phyloP scores from a whole-genome alignment of 495 filamentous ascomycete genomes.

The Lentithecium fluviatile region DNA sequence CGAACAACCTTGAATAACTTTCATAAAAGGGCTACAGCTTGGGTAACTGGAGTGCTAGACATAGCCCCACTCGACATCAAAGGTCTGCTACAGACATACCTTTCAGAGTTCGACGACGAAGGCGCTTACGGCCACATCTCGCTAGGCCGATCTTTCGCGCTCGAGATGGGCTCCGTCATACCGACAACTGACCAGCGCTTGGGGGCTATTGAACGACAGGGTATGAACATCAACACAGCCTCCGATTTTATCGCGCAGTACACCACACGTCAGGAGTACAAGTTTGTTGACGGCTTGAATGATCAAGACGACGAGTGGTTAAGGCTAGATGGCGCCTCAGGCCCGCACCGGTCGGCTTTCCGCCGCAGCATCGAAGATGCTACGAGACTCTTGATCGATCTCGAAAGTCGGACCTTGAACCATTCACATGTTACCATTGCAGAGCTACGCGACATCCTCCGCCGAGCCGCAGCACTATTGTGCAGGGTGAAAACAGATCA shows the following conservation, averaged over 20 bases:
- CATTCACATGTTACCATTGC: slow-evolving; percentile 65
- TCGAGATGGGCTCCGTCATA: slow-evolving; percentile 86
- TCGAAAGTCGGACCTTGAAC: slow-evolving; percentile 65
- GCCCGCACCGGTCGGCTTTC: slow-evolving; percentile 9
- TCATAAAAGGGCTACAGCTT: slow-evolving; percentile 69
- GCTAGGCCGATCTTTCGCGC: slow-evolving; percentile 89
- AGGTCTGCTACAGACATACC: slow-evolving; percentile 82
- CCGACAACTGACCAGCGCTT: slow-evolving; percentile 86
- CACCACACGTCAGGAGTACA: slow-evolving; percentile 93
- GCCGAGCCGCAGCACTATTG: slow-evolving; percentile 78
- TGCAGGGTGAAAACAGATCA: slow-evolving; percentile 71
- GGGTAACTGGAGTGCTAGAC: slow-evolving; percentile 77
- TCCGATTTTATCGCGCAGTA: slow-evolving; percentile 97
- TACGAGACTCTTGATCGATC: slow-evolving; percentile 56
- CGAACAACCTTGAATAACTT: slow-evolving; percentile 74
- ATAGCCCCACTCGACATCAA: slow-evolving; percentile 93
- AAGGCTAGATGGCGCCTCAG: slow-evolving; percentile 48
- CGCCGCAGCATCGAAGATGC: slow-evolving; percentile 54
- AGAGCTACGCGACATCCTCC: slow-evolving; percentile 75
- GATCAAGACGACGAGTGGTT: slow-evolving; percentile 63
- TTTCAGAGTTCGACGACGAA: slow-evolving; percentile 89
- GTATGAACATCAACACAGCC: slow-evolving; percentile 72
- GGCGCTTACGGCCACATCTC: slow-evolving; percentile 84
- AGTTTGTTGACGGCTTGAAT: slow-evolving; percentile 68
- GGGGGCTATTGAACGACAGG: slow-evolving; percentile 41